Percentiles rank a stretch among this genome's conserved stretches.
Conservation (phyloP, 2,329 filamentous ascomycete species). For the Myriangium duriaei region DNA sequence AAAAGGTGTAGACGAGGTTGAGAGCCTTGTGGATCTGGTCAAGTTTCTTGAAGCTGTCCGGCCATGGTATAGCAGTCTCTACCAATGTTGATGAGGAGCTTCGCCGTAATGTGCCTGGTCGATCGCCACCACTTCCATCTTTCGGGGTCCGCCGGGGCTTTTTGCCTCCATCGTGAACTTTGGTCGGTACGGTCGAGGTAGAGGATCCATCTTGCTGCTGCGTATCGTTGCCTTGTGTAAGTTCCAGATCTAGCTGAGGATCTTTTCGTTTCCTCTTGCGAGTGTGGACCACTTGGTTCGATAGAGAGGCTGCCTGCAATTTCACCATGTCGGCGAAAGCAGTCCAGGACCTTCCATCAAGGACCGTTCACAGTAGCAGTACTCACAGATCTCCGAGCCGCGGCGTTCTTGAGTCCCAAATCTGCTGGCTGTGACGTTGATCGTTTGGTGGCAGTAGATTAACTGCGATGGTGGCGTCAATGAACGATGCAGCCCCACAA, state of each 20-base stretch:
- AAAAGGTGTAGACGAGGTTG: slow-evolving; percentile 91
- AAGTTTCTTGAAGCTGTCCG: slow-evolving; percentile 57
- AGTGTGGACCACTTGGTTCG: slow-evolving; percentile 31
- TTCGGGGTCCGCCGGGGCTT: slow-evolving; percentile 36
- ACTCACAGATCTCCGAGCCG: no score
- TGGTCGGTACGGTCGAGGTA: slow-evolving; percentile 40
- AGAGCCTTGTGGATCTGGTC: slow-evolving; percentile 70
- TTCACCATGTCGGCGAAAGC: slow-evolving; percentile 29
- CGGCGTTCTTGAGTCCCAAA: no score
- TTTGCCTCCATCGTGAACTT: slow-evolving; percentile 44
- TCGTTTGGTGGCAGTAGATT: no score
- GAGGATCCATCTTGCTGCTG: slow-evolving; percentile 14
- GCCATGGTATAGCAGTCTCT: slow-evolving; percentile 55
- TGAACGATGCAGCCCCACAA: no score
- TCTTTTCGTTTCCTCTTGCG: slow-evolving; percentile 31
- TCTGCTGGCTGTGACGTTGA: no score
- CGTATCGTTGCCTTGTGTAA: slow-evolving; percentile 11
- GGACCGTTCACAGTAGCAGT: not conserved
- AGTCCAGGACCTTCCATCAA: not conserved
- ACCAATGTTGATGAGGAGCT: slow-evolving; percentile 39
- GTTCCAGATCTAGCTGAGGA: slow-evolving; percentile 12
- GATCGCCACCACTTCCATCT: slow-evolving; percentile 17
- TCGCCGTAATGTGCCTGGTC: slow-evolving; percentile 23
- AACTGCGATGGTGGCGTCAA: no score
- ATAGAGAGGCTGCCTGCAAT: slow-evolving; percentile 37